Evolutionary conservation across 2,329 filamentous ascomycete species (phyloP).

Genomic region (Rhinocladiella mackenziei): DNA sequence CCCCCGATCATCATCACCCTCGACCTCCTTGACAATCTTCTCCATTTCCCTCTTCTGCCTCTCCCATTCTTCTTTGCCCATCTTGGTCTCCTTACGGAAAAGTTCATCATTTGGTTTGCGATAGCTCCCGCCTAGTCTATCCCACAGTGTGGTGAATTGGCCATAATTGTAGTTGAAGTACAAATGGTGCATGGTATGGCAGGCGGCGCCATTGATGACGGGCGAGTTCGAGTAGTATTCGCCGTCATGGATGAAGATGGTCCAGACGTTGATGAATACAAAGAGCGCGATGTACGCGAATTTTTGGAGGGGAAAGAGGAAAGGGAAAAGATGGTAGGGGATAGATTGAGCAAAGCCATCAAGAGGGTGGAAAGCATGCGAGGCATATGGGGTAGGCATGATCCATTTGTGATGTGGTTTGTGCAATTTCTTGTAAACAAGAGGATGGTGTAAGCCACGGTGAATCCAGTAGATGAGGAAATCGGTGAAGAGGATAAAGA

Average conservation of each 20-base stretch:
- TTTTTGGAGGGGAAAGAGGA: slow-evolving; percentile 90
- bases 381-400: slow-evolving; percentile 91
- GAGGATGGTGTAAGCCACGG: slow-evolving; percentile 74
- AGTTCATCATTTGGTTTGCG: slow-evolving; percentile 79
- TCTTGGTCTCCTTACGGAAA: slow-evolving; percentile 80
- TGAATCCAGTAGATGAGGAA: slow-evolving; percentile 90
- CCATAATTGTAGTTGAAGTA: slow-evolving; percentile 92
- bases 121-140: slow-evolving; percentile 82
- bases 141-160: slow-evolving; percentile 90
- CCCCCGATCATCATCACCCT: slow-evolving; percentile 51
- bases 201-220: slow-evolving; percentile 90
- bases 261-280: slow-evolving; percentile 94
- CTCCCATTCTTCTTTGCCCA: slow-evolving; percentile 75
- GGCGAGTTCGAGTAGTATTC: slow-evolving; percentile 89
- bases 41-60: slow-evolving; percentile 74
- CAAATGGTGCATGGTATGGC: slow-evolving; percentile 81
- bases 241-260: slow-evolving; percentile 91
- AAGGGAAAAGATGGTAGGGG: slow-evolving; percentile 90
- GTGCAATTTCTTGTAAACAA: slow-evolving; percentile 81
- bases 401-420: slow-evolving; percentile 99
- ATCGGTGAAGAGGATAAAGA: slow-evolving; percentile 86
- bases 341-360: slow-evolving; percentile 86
- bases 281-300: slow-evolving; percentile 81
- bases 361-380: slow-evolving; percentile 89
- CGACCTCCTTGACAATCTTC: slow-evolving; percentile 68